Evolutionary conservation across 371 early-diverging fungal genomes (phyloP), one percentile per base, ranked within the genome.

Genomic region (Coemansia sp.): DNA sequence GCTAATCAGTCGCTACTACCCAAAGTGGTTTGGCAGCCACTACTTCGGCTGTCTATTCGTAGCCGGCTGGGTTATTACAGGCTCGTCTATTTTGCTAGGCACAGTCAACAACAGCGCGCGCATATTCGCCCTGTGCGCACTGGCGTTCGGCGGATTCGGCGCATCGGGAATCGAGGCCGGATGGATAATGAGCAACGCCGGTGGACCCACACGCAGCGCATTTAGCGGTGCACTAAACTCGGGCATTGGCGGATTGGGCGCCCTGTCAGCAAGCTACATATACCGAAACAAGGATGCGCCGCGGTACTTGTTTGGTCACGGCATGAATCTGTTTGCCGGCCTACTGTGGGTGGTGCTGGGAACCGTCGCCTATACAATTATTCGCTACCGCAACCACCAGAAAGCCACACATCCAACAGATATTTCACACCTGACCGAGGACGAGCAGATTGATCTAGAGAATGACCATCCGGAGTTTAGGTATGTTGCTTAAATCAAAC

Each of bases 221-320:
- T 36, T 72, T 38, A 56, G 62, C 16, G 60, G 67, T 4, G 79
- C 77, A 1, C 54, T 77, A 31, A 64, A 63, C 34, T 62, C 77
- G 1, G 55, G 83, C 2, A 79, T 86, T 55, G 89, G 89, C 57
- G 87, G 86, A 42, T 74, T 87, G 34, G 86, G 88, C 47, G 88
- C 87, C 35, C 81, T 84, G 26, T 79, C 86, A 61, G 84, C 84
- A 11, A 85, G 87, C 13, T 87, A 86, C 53, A 76, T 85, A 10
- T 90, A 89, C 63, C 79, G 85, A 39, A 78, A 77, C 8, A 62
- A 78, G 26, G 88, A 89, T 62, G 85, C 80, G 6, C 87, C 87
- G 4, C 50, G 73, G 34, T 88, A 85, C 65, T 62, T 70, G 32
- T 62, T 67, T 49, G 72, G 78, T 40, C 72, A 70, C 36, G 65